Base-by-base conservation (phyloP, 441 rosid species). In the Cnidoscolus chayamansa region DNA sequence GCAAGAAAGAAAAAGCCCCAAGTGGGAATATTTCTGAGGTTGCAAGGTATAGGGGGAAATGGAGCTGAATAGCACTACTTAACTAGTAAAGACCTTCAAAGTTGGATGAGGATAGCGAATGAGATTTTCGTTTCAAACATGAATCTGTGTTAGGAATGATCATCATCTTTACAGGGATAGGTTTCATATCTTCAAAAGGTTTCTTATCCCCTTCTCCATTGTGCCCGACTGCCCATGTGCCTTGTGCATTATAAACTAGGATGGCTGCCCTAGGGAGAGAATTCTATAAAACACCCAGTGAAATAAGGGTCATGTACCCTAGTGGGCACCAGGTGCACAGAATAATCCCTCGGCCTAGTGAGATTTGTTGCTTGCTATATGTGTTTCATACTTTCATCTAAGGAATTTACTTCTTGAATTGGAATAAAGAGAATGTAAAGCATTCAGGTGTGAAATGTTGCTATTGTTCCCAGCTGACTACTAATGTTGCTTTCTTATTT, bases 351-450 rank as follows among this genome's bases (percentile, higher is more conserved):
- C 25, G 25, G 25, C 25, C 25, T 25, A 25, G 25, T 25, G 25
- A 6, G 43, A 59, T 5, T 1, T 2, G 13, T 59, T 30, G 17
- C 1, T 58, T 58, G 12, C 37, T 25, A 58, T 30, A 30, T 58
- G 31, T 58, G 16, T 12, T 25, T 40, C 25, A 25, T 25, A 25
- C 25, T 25, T 25, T 25, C 40, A 58, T 25, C 7, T 54, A 7
- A 17, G 15, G 11, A 54, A 54, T 54, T n/a, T 17, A n/a, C 25
- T n/a, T 4, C 45, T 5, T 6, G 10, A 47, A n/a, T 9, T 37
- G 67, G 31, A 63, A 63, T 40, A 16, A 63, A 63, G 12, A 11
- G 43, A 19, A 64, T 20, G 55, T 65, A 40, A 19, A 65, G 12
- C 43, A 15, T 32, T 16, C 4, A 17, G 40, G 3, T 15, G 51